Evolutionary conservation across 2,329 filamentous ascomycete genomes (phyloP), one percentile per base, ranked within the genome.

Genomic region (Aschersonia sp.): DNA sequence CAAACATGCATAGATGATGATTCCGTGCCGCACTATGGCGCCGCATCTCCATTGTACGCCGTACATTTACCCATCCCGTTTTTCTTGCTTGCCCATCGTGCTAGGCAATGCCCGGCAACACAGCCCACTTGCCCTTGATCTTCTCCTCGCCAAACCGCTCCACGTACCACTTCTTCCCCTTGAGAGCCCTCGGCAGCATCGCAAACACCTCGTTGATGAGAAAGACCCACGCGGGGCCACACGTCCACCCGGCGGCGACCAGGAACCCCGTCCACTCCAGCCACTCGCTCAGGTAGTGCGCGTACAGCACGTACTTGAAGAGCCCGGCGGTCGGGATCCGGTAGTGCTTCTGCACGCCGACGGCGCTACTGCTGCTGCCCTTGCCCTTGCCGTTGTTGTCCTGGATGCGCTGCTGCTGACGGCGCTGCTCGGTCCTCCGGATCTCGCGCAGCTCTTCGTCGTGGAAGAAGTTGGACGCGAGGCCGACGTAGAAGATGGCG

Each of bases 241-340:
- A 87, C 5, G 68, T 65, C 67, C 71, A 76, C 1, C 80, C 81
- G 49, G 81, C 76, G 55, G 85, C 76, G 63, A 95, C 76, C 71
- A 83, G 88, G 63, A 88, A 98, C 0, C 92, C 92, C 4, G 76
- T 64, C 92, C 92, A 98, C 71, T 98, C 92, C 47, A 95, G 63
- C 92, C 92, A 98, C 68, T 98, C 92, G 60, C 83, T 85, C n/a
- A 94, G 72, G 63, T 96, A 98, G 63, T 98, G 92, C 54, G 92
- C 88, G 63, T 83, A 95, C 50, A 97, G 73, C 60, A 95, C 77
- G 57, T 81, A 83, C 54, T 75, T 72, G 66, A 97, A 98, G 45
- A 95, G 66, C 1, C 89, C 88, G 46, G 83, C 83, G 58, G 86
- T 71, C 0, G 92, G 92, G 46, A 98, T 77, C 67, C 85, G 79